Base-by-base conservation (phyloP, 805 yeast species). In the Ogataea paradorogensis region DNA sequence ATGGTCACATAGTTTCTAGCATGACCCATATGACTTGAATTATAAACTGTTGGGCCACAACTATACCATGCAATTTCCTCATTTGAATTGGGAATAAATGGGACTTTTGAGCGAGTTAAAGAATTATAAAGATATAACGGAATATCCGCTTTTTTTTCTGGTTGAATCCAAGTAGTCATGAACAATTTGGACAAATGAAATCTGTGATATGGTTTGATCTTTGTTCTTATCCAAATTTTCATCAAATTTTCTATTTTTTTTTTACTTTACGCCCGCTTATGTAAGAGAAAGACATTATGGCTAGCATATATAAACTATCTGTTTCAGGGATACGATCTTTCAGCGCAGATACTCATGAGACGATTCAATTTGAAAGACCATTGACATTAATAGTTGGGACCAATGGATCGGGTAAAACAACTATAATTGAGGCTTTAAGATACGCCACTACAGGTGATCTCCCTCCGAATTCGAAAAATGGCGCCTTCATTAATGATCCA, bases 31-130 rank as follows among this genome's bases (percentile, higher is more conserved):
- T 93, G 99, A 37, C 90, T 78, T 24, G 93, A 80, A 64, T 93
- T 96, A 59, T 93, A 93, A 11, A 93, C 99, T 0, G 99, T 93
- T 9, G 99, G 99, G 5, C 99, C 99, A 74, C 99, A 93, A 42
- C 89, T 85, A 68, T 93, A 93, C 99, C 99, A 93, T 1, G 89
- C 75, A 35, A 93, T 84, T 43, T 74, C 76, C 45, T 76, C 75
- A 2, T 76, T 75, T 20, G 69, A 66, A 41, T 70, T 64, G 2
- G 98, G 95, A n/a, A 80, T 62, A 54, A 93, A 91, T 42, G 71
- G 83, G 27, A 78, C 85, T 58, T 91, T 91, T 23, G 78, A 63
- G 53, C 95, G 73, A 3, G 98, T 91, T 52, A 91, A 71, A 5
- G 95, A 77, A 67, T 90, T 90, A 73, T 77, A 88, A 30, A 90